Evolutionary conservation across 768 basidiomycete genomes (phyloP), one percentile per base, ranked within the genome.

Genomic region (Mycena rosella): DNA sequence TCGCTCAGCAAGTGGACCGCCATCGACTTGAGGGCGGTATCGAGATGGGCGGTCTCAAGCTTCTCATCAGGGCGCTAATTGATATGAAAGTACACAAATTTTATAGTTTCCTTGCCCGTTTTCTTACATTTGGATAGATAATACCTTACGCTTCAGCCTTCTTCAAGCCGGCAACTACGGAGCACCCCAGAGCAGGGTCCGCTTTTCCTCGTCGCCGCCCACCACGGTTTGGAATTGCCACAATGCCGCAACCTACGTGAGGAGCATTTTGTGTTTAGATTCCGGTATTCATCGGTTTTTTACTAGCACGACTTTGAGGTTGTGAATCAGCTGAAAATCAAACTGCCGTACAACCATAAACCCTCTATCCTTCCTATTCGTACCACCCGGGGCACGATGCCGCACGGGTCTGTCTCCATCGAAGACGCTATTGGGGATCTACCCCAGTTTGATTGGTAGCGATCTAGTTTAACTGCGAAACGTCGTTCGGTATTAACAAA

Each of bases 391-490:
- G 92, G 92, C 0, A 83, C 82, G 2, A 89, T 89, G 1, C 85
- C 86, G 0, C 87, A 90, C 74, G 80, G 79, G 10, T 81, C 81
- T 69, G 87, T 94, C 24, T 86, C 87, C 0, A 85, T 94, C 45
- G 84, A 86, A 24, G 92, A 94, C 74, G 92, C 93, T 1, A 93
- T 95, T 54, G 80, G 84, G 3, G 94, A 95, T 74, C 80, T 95
- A 11, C 88, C 87, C 3, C 83, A 77, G 5, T 95, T 91, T 75
- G 90, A 95, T 63, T 95, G 92, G 94, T 93, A 81, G 22, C 26
- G 66, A n/a, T 49, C 51, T 40, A 15, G 60, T 65, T 34, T 30
- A 36, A 32, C 47, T 60, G 5, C 32, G 32, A 34, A 6, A 34
- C 17, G 5, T 8, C 17, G 38, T 18, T 40, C 38, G 14, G 17